Conservation (phyloP, 768 basidiomycete genomes). For the Rhizopogon vesiculosus region DNA sequence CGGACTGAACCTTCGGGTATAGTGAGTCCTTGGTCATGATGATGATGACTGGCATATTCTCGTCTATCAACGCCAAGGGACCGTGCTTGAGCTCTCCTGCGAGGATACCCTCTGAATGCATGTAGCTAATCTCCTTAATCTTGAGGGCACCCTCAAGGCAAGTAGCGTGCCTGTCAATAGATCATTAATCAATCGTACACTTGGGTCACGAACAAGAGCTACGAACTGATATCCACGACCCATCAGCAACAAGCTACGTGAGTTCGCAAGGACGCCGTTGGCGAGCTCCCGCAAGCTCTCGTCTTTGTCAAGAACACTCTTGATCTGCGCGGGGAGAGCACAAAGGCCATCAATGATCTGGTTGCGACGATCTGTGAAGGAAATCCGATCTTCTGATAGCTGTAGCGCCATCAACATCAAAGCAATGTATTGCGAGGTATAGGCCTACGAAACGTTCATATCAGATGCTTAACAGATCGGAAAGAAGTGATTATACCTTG, state of each 20-base stretch:
- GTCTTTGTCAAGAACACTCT: slow-evolving; percentile 80
- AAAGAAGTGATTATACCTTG: slow-evolving; percentile 48
- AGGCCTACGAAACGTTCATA: slow-evolving; percentile 52
- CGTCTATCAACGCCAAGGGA: slow-evolving; percentile 94
- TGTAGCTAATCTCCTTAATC: slow-evolving; percentile 98
- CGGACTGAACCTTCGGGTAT: slow-evolving; percentile 97
- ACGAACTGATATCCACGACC: slow-evolving; percentile 94
- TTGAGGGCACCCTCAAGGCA: slow-evolving; percentile 98
- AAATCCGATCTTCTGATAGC: slow-evolving; percentile 95
- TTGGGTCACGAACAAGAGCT: background rate
- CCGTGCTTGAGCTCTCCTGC: slow-evolving; percentile 99
- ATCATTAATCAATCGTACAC: background rate
- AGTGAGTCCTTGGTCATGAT: slow-evolving; percentile 99
- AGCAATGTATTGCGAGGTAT: slow-evolving; percentile 98
- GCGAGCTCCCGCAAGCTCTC: slow-evolving; percentile 75
- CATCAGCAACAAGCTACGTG: slow-evolving; percentile 92
- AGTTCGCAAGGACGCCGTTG: slow-evolving; percentile 65
- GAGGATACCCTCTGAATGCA: slow-evolving; percentile 66
- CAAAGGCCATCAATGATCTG: slow-evolving; percentile 93
- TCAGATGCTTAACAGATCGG: background rate
- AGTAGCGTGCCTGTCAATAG: slow-evolving; percentile 67
- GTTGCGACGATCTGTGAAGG: slow-evolving; percentile 83
- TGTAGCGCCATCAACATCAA: slow-evolving; percentile 98
- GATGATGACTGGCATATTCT: slow-evolving; percentile 98
- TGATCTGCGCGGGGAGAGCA: slow-evolving; percentile 85